A percentile compares a stretch with the other conserved stretches of the same genome.
These are phyloP conservation scores for Sabuloglossum arenarium DNA, from an alignment of 495 filamentous ascomycete genomes.

Conservation along the genomic window DNA sequence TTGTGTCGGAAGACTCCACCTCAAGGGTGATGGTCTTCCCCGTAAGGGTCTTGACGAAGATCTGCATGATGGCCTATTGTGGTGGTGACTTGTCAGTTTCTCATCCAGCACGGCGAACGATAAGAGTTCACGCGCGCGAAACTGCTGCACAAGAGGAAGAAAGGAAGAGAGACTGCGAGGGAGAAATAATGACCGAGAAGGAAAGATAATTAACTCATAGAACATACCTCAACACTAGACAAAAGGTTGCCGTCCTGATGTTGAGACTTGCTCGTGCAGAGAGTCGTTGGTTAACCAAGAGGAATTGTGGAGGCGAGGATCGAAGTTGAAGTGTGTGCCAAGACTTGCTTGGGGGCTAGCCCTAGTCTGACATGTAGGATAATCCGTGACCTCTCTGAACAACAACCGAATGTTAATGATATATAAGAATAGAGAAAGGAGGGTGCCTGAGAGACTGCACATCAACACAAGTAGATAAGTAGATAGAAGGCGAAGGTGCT, in stretches of 20 bases:
- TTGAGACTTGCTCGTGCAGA: background rate
- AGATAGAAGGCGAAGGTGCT: too few relatives aligned
- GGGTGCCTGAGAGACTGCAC: too few relatives aligned
- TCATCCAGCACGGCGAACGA: background rate
- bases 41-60: conserved; percentile 99
- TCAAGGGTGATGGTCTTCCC: conserved; percentile 99
- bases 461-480: too few relatives aligned
- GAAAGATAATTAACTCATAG: background rate
- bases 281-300: background rate
- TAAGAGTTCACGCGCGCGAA: background rate
- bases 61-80: conserved; percentile 66
- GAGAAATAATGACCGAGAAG: background rate
- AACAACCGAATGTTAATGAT: too few relatives aligned
- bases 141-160: background rate
- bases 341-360: background rate
- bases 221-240: conserved; percentile 1
- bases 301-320: background rate
- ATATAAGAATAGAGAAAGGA: too few relatives aligned
- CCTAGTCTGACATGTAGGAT: background rate
- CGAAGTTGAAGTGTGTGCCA: background rate
- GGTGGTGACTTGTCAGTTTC: background rate
- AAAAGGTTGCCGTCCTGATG: conserved; percentile 2
- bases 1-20: conserved; percentile 98
- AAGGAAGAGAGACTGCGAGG: background rate
- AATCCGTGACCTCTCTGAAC: background rate